Evolutionary conservation across 2,329 filamentous ascomycete species (phyloP), one percentile per base, ranked within the genome.

Genomic region (Talaromyces sp.): DNA sequence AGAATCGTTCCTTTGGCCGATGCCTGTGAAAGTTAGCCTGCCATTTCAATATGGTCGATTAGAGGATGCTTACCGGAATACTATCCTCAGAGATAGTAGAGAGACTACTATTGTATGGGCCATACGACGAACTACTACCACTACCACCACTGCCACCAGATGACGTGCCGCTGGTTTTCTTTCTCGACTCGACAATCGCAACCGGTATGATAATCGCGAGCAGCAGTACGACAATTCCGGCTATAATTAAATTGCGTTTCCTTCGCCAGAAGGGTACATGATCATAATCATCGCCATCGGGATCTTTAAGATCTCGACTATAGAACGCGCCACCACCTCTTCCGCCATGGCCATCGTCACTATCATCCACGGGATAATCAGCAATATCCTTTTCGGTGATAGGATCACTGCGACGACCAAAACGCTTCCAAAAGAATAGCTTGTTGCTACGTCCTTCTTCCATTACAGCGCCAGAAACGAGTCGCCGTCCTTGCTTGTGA

Each of bases 1-100:
- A 97, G 83, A 68, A 90, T 89, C 2, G 90, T 91, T 14, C 88
- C 92, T 76, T 86, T 88, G 71, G 87, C 93, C 67, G 83, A 83
- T 64, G 81, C 78, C 66, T 78, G 62, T 47, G 7, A 35, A 63
- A 9, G 56, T 73, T 61, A 71, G 67, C 50, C 33, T 14, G 35
- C 10, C 1, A 37, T 16, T 24, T 45, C 4, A 2, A 54, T 33
- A 39, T 16, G 37, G 8, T 48, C 3, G 3, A 19, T 27, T 22
- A 31, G 27, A 14, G 19, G 64, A 16, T 37, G n/a, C 75, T 67
- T 70, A 81, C 79, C 41, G 90, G 90, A 59, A 91, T 85, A 65
- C 82, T 84, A 68, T 80, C 79, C 31, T 82, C 80, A 61, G 84
- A 82, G 62, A 87, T 80, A 27, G 82, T 82, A 67, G 82, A 76